Conservation (phyloP, 208 protist species). For the Naegleria fowleri region DNA sequence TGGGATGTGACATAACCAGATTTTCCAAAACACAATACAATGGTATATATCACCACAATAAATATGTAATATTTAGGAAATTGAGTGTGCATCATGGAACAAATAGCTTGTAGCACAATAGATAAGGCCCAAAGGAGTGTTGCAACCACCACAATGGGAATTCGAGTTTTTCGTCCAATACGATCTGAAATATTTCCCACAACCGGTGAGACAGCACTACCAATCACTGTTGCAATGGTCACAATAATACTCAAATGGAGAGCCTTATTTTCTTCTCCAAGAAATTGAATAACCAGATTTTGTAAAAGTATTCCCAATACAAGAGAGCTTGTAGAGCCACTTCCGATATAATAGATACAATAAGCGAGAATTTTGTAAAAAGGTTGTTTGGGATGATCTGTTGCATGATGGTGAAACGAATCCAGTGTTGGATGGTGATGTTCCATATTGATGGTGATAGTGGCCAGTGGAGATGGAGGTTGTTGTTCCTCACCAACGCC, state of each 20-base stretch:
- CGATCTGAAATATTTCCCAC: neutral
- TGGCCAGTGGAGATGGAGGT: too few relatives aligned
- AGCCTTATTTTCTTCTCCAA: neutral
- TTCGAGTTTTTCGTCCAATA: neutral
- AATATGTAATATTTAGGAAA: neutral
- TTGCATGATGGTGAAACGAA: too few relatives aligned
- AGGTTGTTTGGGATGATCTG: neutral
- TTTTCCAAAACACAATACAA: neutral
- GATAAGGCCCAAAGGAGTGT: neutral
- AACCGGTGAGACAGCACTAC: neutral
- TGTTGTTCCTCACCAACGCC: too few relatives aligned
- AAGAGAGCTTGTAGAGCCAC: neutral
- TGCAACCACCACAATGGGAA: neutral
- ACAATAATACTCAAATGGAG: neutral
- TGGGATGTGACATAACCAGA: neutral
- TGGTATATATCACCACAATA: neutral
- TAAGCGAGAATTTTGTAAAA: neutral
- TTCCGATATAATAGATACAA: neutral
- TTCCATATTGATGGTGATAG: neutral
- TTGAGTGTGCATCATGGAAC: neutral
- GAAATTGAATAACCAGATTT: neutral
- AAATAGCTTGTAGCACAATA: neutral
- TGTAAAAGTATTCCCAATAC: neutral
- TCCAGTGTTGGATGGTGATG: neutral
- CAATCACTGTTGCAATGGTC: neutral